Conservation (phyloP, 805 yeast genomes). For the Hanseniaspora nectarophila region DNA sequence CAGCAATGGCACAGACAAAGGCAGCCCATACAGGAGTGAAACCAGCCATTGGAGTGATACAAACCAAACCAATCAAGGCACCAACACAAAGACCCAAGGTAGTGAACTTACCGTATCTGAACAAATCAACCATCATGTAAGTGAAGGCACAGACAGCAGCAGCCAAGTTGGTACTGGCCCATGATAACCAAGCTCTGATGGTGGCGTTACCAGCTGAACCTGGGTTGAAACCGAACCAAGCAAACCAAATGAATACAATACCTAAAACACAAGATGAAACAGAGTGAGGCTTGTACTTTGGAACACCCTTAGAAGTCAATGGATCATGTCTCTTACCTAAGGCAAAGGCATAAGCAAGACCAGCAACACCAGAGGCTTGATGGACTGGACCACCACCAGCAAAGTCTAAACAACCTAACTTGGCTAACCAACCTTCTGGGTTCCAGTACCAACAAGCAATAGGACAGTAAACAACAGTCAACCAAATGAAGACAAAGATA, state of each 20-base stretch:
- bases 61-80: slow-evolving; percentile 84
- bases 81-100: slow-evolving; percentile 92
- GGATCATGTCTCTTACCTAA: slow-evolving; percentile 86
- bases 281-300: slow-evolving; percentile 88
- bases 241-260: slow-evolving; percentile 91
- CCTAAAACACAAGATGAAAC: slow-evolving; percentile 86
- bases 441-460: slow-evolving; percentile 98
- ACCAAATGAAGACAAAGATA: slow-evolving; percentile 87
- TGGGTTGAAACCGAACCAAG: slow-evolving; percentile 99
- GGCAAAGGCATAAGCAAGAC: slow-evolving; percentile 80
- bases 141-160: slow-evolving; percentile 88
- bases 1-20: slow-evolving; percentile 72
- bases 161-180: slow-evolving; percentile 84
- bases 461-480: slow-evolving; percentile 91
- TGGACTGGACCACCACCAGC: slow-evolving; percentile 99
- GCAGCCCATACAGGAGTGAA: slow-evolving; percentile 87
- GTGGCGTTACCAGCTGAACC: slow-evolving; percentile 92
- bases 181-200: slow-evolving; percentile 88
- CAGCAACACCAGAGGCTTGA: slow-evolving; percentile 87
- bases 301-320: slow-evolving; percentile 52
- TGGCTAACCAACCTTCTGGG: slow-evolving; percentile 75
- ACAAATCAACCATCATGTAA: slow-evolving; percentile 86
- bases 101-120: slow-evolving; percentile 79
- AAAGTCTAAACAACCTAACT: slow-evolving; percentile 79
- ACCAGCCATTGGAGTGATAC: slow-evolving; percentile 95